Base-by-base conservation (phyloP, 495 filamentous ascomycete genomes). In the Penicillium paradoxum region DNA sequence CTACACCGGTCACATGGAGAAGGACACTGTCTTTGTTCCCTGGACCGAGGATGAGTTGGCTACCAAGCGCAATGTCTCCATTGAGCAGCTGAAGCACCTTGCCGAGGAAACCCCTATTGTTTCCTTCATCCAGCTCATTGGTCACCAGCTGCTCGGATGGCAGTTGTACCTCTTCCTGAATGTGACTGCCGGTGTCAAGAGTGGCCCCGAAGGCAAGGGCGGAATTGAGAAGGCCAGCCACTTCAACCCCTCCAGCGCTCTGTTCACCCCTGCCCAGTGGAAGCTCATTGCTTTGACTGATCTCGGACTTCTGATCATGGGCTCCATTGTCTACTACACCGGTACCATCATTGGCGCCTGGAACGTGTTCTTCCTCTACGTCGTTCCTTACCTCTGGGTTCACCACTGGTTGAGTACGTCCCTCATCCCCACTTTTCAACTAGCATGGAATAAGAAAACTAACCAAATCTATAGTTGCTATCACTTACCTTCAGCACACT, bases 401-500 rank as follows among this genome's bases (percentile, higher is more conserved):
- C 79, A 82, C 65, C 80, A 84, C 65, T 83, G 81, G 80, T 67
- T 83, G 61, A 73, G 73, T 76, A 66, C 37, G 24, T 39, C 44
- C n/a, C 32, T 8, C 15, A 19, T 11, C 9, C 27, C 25, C 21
- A 32, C 1, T 7, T 39, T 17, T 8, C 27, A 17, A 1, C 1
- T 30, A 10, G n/a, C 24, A 15, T 40, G 1, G 36, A 32, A 27
- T 8, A 7, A 17, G 10, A n/a, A n/a, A 19, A 27, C 36, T 49
- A 40, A 44, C 24, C 10, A 36, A 40, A 18, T 49, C 54, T 50
- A 49, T 21, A 86, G 85, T 89, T 49, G 83, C 84, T 58, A 88
- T 89, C 71, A 95, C 89, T 51, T 95, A 82, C 75, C 83, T 95
- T 33, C 89, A 95, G 65, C 89, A 95, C 77, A 93, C 89, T 51